A percentile compares a stretch with the other conserved stretches of the same genome.
Conservation (phyloP, 768 basidiomycete species). For the Leccinum longicurvipes region DNA sequence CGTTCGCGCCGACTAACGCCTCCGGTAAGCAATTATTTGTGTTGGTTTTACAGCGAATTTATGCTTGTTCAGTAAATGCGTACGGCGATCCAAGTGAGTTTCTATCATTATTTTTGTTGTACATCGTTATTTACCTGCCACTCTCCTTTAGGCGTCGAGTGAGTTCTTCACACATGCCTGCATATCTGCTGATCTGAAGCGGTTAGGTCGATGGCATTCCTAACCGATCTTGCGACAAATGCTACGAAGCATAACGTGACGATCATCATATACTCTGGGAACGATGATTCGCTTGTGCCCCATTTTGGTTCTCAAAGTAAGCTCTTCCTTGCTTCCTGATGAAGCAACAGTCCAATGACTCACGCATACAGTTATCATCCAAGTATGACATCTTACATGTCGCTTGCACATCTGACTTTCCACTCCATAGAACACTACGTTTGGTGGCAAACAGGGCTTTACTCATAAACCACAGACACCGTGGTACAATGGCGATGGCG, state of each 20-base stretch:
- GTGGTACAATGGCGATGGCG: constrained; percentile 56
- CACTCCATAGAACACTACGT: constrained; percentile 62
- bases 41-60: background rate
- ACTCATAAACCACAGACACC: constrained; percentile 63
- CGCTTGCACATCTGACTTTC: background rate
- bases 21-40: constrained; percentile 11
- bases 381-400: constrained; percentile 34
- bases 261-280: constrained; percentile 61
- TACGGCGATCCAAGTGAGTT: constrained; percentile 33
- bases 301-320: too few species aligned
- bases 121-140: background rate
- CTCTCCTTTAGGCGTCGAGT: constrained; percentile 32
- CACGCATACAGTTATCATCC: constrained; percentile 46
- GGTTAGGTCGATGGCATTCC: too few species aligned
- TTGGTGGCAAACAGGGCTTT: constrained; percentile 74
- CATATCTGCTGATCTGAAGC: too few species aligned
- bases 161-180: too few species aligned
- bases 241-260: constrained; percentile 46
- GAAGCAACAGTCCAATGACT: constrained; percentile 7
- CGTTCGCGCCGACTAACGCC: constrained; percentile 14
- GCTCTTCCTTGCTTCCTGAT: constrained; percentile 7
- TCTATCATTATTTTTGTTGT: background rate
- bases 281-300: too few species aligned
- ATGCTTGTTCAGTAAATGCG: constrained; percentile 1
- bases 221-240: too few species aligned